phyloP scores from a whole-genome alignment of 1,284 basidiomycete genomes.

The Ceratobasidium sp. region DNA sequence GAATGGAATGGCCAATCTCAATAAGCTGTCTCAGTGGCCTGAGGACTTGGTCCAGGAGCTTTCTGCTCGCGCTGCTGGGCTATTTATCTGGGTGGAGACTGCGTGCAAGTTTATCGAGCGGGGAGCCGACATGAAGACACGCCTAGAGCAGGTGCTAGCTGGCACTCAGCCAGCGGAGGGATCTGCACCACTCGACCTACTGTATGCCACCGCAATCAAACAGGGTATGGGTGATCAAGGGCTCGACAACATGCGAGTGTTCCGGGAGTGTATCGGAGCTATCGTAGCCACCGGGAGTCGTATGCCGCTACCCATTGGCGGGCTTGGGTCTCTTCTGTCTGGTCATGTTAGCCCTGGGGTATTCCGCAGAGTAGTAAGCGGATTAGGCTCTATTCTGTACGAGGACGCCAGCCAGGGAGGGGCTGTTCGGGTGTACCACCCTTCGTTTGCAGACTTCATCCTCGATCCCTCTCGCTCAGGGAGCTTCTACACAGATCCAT shows the following conservation, averaged over 20 bases:
- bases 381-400: conserved; percentile 31
- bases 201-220: conserved; percentile 18
- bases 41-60: neutral
- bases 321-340: neutral
- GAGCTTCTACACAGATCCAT: conserved; percentile 3
- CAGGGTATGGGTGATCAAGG: neutral
- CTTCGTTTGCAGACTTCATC: conserved; percentile 38
- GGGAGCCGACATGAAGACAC: neutral
- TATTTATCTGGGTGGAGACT: conserved; percentile 40
- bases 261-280: neutral
- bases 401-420: neutral
- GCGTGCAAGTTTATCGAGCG: conserved; percentile 12
- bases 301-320: neutral
- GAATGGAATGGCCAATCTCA: conserved; percentile 1
- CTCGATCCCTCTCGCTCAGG: conserved; percentile 12
- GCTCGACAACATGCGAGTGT: neutral
- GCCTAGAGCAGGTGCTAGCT: neutral
- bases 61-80: conserved; percentile 15
- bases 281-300: neutral
- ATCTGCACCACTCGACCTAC: neutral
- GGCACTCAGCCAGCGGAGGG: neutral
- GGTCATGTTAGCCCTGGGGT: neutral
- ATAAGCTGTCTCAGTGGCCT: neutral
- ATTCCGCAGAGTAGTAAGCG: neutral
- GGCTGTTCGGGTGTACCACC: conserved; percentile 29